These are phyloP conservation scores for Coix lacrymajobi DNA, from an alignment of 176 grass and related monocot species.

Conservation along the genomic window DNA sequence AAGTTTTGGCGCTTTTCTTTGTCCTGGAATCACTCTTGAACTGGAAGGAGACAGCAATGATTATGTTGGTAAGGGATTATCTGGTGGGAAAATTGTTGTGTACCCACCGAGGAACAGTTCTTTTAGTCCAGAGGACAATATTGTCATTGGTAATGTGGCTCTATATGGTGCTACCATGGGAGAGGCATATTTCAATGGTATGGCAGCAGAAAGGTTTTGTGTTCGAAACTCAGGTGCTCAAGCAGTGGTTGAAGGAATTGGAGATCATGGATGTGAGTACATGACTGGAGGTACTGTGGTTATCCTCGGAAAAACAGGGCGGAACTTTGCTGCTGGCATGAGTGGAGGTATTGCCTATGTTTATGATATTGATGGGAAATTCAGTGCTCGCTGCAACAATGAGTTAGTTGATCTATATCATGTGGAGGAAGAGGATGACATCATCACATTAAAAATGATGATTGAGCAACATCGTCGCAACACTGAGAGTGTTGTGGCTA, in stretches of 20 bases:
- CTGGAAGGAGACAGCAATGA: constrained; percentile 98
- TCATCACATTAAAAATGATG: constrained; percentile 84
- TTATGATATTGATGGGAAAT: constrained; percentile 85
- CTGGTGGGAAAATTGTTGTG: constrained; percentile 92
- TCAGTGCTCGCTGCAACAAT: constrained; percentile 60
- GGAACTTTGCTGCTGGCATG: constrained; percentile 99
- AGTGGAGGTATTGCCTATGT: constrained; percentile 94
- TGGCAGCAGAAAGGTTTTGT: constrained; percentile 98
- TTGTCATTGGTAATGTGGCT: constrained; percentile 98
- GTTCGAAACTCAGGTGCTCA: constrained; percentile 96
- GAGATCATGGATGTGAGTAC: constrained; percentile 99
- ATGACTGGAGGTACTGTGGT: constrained; percentile 96
- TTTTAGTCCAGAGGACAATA: constrained; percentile 89
- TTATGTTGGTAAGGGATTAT: constrained; percentile 98
- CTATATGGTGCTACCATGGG: constrained; percentile 90
- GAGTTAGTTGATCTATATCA: constrained; percentile 91
- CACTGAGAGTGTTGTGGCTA: constrained; percentile 68
- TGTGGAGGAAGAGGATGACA: constrained; percentile 87
- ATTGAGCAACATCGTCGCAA: constrained; percentile 89
- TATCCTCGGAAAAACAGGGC: constrained; percentile 88
- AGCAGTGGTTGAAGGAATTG: constrained; percentile 95
- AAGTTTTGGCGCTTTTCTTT: constrained; percentile 92
- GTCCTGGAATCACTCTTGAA: constrained; percentile 89
- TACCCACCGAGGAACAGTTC: constrained; percentile 78
- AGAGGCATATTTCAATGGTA: constrained; percentile 96